These are phyloP conservation scores for Lentinula sp. DNA, from an alignment of 768 basidiomycete species.

Conservation along the genomic window DNA sequence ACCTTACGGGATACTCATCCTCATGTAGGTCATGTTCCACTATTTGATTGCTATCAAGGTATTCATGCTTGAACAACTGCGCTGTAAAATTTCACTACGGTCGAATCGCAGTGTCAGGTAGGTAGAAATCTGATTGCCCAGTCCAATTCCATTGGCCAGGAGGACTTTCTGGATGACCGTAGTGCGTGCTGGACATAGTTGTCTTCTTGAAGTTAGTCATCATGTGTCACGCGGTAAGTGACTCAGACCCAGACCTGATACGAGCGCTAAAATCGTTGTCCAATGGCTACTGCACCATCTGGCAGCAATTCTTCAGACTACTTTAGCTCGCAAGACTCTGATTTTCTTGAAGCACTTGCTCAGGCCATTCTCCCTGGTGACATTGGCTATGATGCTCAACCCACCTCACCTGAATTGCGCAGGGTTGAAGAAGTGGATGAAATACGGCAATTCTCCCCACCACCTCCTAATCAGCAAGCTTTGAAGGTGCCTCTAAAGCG, in stretches of 20 bases:
- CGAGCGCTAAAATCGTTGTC: no score
- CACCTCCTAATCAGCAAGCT: not conserved
- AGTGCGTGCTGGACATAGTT: no score
- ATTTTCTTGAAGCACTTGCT: conserved; percentile 44
- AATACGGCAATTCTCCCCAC: conserved; percentile 4
- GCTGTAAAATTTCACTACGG: no score
- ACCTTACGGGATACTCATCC: no score
- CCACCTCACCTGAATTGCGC: conserved; percentile 14
- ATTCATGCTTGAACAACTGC: no score
- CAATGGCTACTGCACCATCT: not conserved
- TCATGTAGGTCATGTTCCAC: no score
- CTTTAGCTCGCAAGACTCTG: conserved; percentile 48
- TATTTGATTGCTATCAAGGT: no score
- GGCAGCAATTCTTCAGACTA: conserved; percentile 42
- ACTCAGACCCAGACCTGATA: not conserved
- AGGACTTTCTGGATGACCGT: no score
- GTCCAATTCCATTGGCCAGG: no score
- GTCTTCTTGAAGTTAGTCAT: no score
- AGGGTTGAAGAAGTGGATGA: conserved; percentile 14
- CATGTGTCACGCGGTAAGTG: not conserved
- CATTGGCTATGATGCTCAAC: conserved; percentile 10
- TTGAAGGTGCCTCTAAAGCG: conserved; percentile 8
- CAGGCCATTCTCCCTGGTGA: conserved; percentile 45
- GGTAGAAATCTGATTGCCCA: no score
- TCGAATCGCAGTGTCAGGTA: no score